Conservation (phyloP, 805 yeast genomes). For the Wickerhamiella hasegawae region DNA sequence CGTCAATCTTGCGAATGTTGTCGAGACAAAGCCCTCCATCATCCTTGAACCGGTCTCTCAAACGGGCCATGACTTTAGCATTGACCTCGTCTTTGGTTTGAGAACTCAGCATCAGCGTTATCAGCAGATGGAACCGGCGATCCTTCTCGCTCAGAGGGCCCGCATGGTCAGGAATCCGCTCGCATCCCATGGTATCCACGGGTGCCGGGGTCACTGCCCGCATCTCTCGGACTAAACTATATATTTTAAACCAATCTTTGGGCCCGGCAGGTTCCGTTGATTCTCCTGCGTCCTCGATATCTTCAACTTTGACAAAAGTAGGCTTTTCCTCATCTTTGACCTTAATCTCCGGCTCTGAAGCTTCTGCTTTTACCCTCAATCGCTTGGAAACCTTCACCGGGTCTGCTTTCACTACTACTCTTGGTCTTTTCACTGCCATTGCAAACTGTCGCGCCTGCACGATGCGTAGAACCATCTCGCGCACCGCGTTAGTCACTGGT, state of each 20-base stretch:
- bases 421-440: background rate
- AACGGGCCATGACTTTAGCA: slow-evolving; percentile 46
- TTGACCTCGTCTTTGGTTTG: slow-evolving; percentile 88
- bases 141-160: slow-evolving; percentile 18
- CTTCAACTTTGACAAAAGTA: background rate
- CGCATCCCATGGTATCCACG: slow-evolving; percentile 82
- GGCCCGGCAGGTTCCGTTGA: slow-evolving; percentile 11
- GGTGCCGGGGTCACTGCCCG: slow-evolving; percentile 56
- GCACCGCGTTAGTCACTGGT: no score
- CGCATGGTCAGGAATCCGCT: slow-evolving; percentile 29
- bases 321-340: background rate
- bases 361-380: no score
- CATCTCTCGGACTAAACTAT: slow-evolving; percentile 37
- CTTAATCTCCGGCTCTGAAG: no score
- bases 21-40: slow-evolving; percentile 23
- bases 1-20: slow-evolving; percentile 21
- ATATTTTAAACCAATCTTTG: slow-evolving; percentile 16
- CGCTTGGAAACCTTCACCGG: no score
- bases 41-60: slow-evolving; percentile 37
- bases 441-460: background rate
- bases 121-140: slow-evolving; percentile 54
- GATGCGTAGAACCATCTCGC: no score
- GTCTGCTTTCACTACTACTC: background rate
- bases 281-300: background rate
- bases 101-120: slow-evolving; percentile 74